Evolutionary conservation across 163 green algal species (phyloP).

Genomic region (Smithsoniella earleae): DNA sequence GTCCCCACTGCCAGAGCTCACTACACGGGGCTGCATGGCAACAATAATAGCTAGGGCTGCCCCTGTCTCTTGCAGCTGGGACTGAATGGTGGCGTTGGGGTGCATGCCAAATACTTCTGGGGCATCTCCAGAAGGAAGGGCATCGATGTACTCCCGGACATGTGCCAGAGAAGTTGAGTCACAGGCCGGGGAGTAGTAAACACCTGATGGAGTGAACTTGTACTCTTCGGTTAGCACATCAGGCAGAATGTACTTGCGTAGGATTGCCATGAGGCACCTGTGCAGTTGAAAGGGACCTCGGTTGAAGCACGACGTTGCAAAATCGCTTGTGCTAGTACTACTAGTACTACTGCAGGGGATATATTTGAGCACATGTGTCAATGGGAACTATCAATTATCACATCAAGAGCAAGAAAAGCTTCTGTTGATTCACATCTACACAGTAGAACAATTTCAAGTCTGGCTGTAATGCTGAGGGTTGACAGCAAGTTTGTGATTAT

Average conservation of each 20-base stretch:
- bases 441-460: too few relatives aligned
- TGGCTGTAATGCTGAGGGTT: too few relatives aligned
- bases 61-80: conserved; percentile 64
- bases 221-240: conserved; percentile 52
- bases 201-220: conserved; percentile 47
- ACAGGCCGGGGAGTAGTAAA: conserved; percentile 50
- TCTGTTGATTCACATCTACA: too few relatives aligned
- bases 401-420: too few relatives aligned
- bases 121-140: conserved; percentile 51
- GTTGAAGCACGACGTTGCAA: too few relatives aligned
- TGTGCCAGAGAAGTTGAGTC: conserved; percentile 40
- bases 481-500: too few relatives aligned
- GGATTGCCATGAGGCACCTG: conserved; percentile 63
- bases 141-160: conserved; percentile 51
- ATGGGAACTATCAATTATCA: too few relatives aligned
- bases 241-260: conserved; percentile 59
- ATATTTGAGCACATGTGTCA: too few relatives aligned
- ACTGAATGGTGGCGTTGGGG: conserved; percentile 66
- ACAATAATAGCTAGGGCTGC: conserved; percentile 58
- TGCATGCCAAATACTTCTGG: conserved; percentile 80
- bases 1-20: conserved; percentile 29
- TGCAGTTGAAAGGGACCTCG: too few relatives aligned
- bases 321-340: too few relatives aligned
- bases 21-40: conserved; percentile 60
- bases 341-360: too few relatives aligned